phyloP scores from a whole-genome alignment of 2,329 filamentous ascomycete species.

The Apiospora pterosperma region DNA sequence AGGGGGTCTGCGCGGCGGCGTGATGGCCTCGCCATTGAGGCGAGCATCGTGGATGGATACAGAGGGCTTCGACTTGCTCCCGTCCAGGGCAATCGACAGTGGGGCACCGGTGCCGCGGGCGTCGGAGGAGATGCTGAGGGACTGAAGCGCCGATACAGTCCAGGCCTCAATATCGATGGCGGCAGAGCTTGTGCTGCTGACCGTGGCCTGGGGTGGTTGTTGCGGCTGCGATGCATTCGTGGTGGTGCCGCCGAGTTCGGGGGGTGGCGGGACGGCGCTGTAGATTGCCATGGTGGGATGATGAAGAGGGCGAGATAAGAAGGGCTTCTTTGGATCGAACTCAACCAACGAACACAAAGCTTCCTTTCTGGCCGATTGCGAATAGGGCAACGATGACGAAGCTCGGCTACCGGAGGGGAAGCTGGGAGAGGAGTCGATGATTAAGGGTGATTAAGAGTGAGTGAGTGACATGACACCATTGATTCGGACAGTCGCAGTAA shows the following conservation, averaged over 20 bases:
- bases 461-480: background rate
- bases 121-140: conserved; percentile 50
- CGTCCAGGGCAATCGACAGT: conserved; percentile 75
- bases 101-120: conserved; percentile 60
- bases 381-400: background rate
- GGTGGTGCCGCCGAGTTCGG: conserved; percentile 27
- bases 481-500: background rate
- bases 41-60: conserved; percentile 25
- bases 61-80: conserved; percentile 30
- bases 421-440: background rate
- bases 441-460: background rate
- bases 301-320: background rate
- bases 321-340: background rate
- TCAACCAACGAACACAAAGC: background rate
- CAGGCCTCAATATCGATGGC: conserved; percentile 64
- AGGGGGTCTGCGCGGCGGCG: conserved; percentile 38
- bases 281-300: conserved; percentile 40
- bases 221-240: conserved; percentile 17
- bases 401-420: background rate
- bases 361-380: background rate
- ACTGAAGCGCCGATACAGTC: conserved; percentile 57
- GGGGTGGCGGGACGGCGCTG: conserved; percentile 49
- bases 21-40: conserved; percentile 20
- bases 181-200: conserved; percentile 22
- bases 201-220: conserved; percentile 16